Percentiles rank a stretch among this genome's conserved stretches.
Evolutionary conservation across 257 asterid genomes (phyloP).

Genomic region (Plantago ovata): DNA sequence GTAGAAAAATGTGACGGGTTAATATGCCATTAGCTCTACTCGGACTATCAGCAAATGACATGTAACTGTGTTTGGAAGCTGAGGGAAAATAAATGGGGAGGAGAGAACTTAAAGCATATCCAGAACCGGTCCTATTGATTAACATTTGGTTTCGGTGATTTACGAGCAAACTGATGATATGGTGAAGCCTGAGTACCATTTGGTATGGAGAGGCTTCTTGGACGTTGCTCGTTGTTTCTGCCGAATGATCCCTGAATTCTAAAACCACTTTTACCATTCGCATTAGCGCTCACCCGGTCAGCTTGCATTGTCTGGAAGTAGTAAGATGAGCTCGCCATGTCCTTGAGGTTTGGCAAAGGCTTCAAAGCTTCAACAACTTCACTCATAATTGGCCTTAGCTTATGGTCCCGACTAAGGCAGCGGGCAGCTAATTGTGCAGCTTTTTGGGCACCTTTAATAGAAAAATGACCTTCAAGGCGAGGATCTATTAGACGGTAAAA

Average conservation of each 20-base stretch:
- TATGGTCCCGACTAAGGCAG: constrained; percentile 55
- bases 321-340: constrained; percentile 69
- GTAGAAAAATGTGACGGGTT: no score
- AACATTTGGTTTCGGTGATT: constrained; percentile 51
- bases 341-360: constrained; percentile 59
- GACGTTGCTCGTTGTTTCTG: constrained; percentile 38
- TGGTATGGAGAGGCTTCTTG: constrained; percentile 49
- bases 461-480: constrained; percentile 60
- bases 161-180: constrained; percentile 33
- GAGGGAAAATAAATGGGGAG: constrained; percentile 13
- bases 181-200: constrained; percentile 44
- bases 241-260: constrained; percentile 34
- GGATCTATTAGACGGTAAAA: constrained; percentile 58
- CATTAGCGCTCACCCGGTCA: constrained; percentile 38
- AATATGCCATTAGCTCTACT: no score
- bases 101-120: background rate
- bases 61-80: background rate
- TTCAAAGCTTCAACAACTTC: constrained; percentile 57
- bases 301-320: constrained; percentile 54
- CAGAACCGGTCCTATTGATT: constrained; percentile 23
- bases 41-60: no score
- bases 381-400: constrained; percentile 52
- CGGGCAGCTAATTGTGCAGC: constrained; percentile 55
- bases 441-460: constrained; percentile 61
- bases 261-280: constrained; percentile 33